Evolutionary conservation across 495 filamentous ascomycete genomes (phyloP), one percentile per base, ranked within the genome.

Genomic region (Chaetomium cochliodes): DNA sequence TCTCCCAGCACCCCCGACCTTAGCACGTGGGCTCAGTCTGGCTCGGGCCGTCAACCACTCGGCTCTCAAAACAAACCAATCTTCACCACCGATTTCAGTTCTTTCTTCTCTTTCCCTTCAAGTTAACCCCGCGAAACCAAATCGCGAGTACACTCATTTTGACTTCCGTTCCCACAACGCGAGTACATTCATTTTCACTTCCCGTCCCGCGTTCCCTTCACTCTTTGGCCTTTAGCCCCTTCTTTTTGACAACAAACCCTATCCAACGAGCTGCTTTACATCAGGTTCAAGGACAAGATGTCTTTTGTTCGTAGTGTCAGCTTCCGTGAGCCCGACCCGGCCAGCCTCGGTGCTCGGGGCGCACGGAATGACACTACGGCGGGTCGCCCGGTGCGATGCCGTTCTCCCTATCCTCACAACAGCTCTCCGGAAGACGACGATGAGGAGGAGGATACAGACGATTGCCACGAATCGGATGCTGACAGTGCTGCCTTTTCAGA

Each of bases 401-500:
- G 41, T 20, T 62, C 59, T 44, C 58, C 59, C 4, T 62, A 66
- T 20, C 65, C 65, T 20, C n/a, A 39, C 33, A 49, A 56, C 28
- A 18, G 7, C 30, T 23, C 33, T 1, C 58, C 55, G 16, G 58
- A 58, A 20, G 58, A 62, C 8, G 7, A 46, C 22, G 57, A 49
- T 11, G 39, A 44, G 37, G 33, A 49, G 18, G 39, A 44, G 37
- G 33, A 23, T 25, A 7, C 23, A 16, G 30, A 15, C 39, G 46
- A 50, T 50, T 41, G 50, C 22, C 42, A 50, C 18, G 23, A 26
- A 7, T 25, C 18, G 23, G 8, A 53, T 12, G 49, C 69, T 66
- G 59, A 73, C 73, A 51, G 64, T 44, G 15, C 50, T 30, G 30
- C 46, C 16, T 13, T 5, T 50, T 28, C 69, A 87, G 86, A 88